phyloP scores from a whole-genome alignment of 2,329 filamentous ascomycete species.

The Fusarium humuli region DNA sequence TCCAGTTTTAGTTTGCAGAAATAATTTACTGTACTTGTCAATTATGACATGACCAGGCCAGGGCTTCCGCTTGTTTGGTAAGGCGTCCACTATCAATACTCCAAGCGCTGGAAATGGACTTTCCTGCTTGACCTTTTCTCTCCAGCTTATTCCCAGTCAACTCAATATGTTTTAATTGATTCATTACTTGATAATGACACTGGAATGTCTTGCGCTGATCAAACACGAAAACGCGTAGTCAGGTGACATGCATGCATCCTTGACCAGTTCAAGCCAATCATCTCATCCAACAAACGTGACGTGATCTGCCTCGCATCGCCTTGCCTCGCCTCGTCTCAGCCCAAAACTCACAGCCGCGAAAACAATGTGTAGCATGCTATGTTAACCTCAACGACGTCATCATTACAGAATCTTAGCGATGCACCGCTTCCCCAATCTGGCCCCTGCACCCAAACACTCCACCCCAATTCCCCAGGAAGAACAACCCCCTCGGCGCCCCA shows the following conservation, averaged over 20 bases:
- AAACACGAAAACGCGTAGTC: background rate
- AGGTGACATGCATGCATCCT: constrained; percentile 1
- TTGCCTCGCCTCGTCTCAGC: constrained; percentile 1
- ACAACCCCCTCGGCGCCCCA: background rate
- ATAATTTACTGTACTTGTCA: background rate
- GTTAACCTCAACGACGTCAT: constrained; percentile 27
- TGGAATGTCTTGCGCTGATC: background rate
- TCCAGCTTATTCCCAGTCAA: background rate
- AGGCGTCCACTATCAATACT: background rate
- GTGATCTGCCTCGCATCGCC: background rate
- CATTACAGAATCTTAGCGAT: background rate
- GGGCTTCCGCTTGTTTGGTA: background rate
- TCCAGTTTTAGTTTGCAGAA: background rate
- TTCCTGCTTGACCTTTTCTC: background rate
- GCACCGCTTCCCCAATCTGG: constrained; percentile 15
- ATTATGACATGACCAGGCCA: constrained; percentile 5
- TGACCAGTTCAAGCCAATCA: background rate
- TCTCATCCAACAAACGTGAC: background rate
- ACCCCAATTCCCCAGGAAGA: too few relatives aligned
- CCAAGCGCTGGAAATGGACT: background rate
- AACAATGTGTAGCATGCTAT: constrained; percentile 3
- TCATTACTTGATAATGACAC: too few relatives aligned
- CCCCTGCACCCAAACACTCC: constrained; percentile 6
- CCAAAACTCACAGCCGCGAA: background rate
- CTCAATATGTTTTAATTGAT: background rate